Evolutionary conservation across 495 filamentous ascomycete species (phyloP), one percentile per base, ranked within the genome.

Genomic region (Geoglossum glabrum): DNA sequence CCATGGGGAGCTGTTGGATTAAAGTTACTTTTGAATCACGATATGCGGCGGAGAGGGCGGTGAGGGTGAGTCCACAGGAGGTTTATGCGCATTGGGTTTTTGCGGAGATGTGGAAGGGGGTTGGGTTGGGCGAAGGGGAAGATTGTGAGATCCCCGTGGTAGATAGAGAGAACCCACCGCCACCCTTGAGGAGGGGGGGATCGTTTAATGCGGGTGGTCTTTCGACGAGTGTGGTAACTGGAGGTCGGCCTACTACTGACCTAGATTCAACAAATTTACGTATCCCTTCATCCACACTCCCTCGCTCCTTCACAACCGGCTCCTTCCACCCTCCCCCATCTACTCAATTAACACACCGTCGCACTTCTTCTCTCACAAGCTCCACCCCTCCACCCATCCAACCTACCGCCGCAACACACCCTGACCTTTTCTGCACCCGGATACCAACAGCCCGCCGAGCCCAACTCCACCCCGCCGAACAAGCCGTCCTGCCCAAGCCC

Each of bases 11-110:
- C 59, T 79, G 89, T 70, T 95, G 89, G 89, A 86, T 95, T 62
- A 95, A 94, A 64, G 76, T 95, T 55, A 95, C 89, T 0, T 95
- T 90, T 62, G 86, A 93, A 69, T 87, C 84, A 6, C 74, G 79
- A 33, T 77, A 83, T 59, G 82, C 87, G 3, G 89, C 87, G 21
- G 85, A 89, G 52, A 74, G 79, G 36, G 89, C 87, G 25, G 72
- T 81, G 56, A 84, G 81, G 61, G 75, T 76, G 61, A 88, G 84
- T 34, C 89, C 89, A 0, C 84, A 88, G 66, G 75, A 75, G 56
- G 80, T 94, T 38, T 75, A 85, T 51, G 87, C 86, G 2, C 77
- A 87, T 64, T 68, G 82, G 38, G 82, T 94, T 30, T 85, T 79
- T 65, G 88, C 85, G 52, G 86, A 95, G 70, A 73, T 75, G 13